Percentiles rank a stretch among this genome's conserved stretches.
phyloP scores from a whole-genome alignment of 352 stramenopile genomes.

The Globisporangium paroecandrum region DNA sequence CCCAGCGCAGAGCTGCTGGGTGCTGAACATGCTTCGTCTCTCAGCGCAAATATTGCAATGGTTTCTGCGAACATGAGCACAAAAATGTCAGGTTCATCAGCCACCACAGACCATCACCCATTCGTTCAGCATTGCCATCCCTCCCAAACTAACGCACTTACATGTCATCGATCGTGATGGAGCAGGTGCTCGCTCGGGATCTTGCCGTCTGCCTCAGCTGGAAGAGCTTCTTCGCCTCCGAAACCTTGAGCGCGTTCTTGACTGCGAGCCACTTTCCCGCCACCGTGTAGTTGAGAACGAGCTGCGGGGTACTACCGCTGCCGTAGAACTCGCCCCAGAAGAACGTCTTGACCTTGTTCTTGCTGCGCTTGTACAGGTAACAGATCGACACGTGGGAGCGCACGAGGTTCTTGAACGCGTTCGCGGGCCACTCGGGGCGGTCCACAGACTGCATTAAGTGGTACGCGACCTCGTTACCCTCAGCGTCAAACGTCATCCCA shows the following conservation, averaged over 20 bases:
- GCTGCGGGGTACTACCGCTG: slow-evolving; percentile 13
- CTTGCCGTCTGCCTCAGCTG: slow-evolving; percentile 9
- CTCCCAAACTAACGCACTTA: background rate
- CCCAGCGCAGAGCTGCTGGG: slow-evolving; percentile 17
- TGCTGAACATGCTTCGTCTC: background rate
- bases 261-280: slow-evolving; percentile 33
- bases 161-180: background rate
- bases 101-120: background rate
- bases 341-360: slow-evolving; percentile 28
- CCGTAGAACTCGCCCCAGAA: slow-evolving; percentile 26
- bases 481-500: slow-evolving; percentile 27
- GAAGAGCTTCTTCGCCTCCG: slow-evolving; percentile 14
- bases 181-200: background rate
- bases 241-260: slow-evolving; percentile 22
- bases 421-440: slow-evolving; percentile 33
- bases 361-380: slow-evolving; percentile 34
- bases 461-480: slow-evolving; percentile 30
- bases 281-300: slow-evolving; percentile 26
- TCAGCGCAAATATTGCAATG: slow-evolving; percentile 18
- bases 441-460: slow-evolving; percentile 45
- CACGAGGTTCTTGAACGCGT: slow-evolving; percentile 27
- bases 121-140: no score
- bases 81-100: background rate
- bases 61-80: background rate
- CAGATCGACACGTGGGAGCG: slow-evolving; percentile 27